Base-by-base conservation (phyloP, 495 filamentous ascomycete species). In the Neurospora sp. region DNA sequence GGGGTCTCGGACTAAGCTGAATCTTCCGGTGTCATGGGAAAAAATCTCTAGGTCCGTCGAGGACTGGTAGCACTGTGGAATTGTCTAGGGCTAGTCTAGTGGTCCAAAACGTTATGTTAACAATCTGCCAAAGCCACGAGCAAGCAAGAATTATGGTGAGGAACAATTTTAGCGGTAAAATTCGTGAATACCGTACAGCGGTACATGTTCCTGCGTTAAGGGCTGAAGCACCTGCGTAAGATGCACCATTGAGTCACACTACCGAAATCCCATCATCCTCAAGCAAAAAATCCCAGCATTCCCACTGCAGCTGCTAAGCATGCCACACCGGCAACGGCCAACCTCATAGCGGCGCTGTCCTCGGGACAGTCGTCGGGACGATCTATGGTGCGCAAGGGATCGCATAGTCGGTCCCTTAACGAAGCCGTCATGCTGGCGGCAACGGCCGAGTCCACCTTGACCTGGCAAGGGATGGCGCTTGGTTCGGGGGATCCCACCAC, bases 361-460 rank as follows among this genome's bases (percentile, higher is more conserved):
- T 42, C 14, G 3, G 41, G 41, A 42, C 41, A 42, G 40, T 72
- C 40, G 27, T 35, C 40, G 0, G 71, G 59, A 10, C 38, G 61
- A 18, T 69, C 39, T 39, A 11, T 27, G 8, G 16, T 18, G 71
- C 16, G 5, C 31, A 35, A 35, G 31, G 31, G 31, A 3, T 42
- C 5, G 41, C 41, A 42, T 14, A 42, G 5, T 42, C 14, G 41
- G 39, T 4, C 41, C 41, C 41, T 42, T 31, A 37, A 41, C 2
- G 68, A 46, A 37, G 73, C 73, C 18, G 71, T 40, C 9, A 73
- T 73, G 71, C 69, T 75, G n/a, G 71, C 70, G 39, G 74, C 61
- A 5, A 20, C 41, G 16, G 74, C 70, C 5, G 65, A 38, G 70
- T 41, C 37, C 16, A 74, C 20, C 22, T 70, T 71, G 53, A 72